These are phyloP conservation scores for Ulvella scutata DNA, from an alignment of 139 green algal species.

Conservation along the genomic window DNA sequence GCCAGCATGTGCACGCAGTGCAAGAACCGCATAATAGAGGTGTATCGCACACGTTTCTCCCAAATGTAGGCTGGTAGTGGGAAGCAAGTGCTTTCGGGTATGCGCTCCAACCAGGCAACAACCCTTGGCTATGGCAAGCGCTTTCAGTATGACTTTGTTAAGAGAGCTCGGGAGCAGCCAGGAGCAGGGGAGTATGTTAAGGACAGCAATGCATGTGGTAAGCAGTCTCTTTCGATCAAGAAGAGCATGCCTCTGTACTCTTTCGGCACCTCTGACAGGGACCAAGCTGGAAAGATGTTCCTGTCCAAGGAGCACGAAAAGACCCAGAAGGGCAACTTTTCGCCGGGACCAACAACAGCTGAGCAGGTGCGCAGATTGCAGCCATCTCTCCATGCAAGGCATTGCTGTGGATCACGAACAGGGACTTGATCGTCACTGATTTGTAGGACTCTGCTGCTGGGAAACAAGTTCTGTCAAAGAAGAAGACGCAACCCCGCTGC, in stretches of 20 bases:
- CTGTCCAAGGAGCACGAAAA: background rate
- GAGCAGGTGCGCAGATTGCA: background rate
- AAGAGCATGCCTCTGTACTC: background rate
- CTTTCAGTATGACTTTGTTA: slow-evolving; percentile 3
- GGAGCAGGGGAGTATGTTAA: background rate
- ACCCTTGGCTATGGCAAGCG: background rate
- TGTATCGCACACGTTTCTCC: no score
- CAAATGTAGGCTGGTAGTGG: background rate
- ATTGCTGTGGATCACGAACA: background rate
- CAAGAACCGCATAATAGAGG: no score
- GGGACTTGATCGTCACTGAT: background rate
- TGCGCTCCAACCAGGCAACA: background rate
- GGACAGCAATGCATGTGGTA: background rate
- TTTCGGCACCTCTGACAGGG: background rate
- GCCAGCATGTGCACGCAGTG: no score
- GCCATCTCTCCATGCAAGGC: background rate
- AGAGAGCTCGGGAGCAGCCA: background rate
- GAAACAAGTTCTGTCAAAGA: background rate
- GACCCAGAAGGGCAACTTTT: background rate
- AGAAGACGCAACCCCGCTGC: background rate
- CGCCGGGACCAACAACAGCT: background rate
- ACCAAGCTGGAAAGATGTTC: background rate
- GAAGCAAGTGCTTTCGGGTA: background rate
- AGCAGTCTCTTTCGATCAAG: background rate
- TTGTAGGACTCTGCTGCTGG: background rate